Percentiles rank a stretch among this genome's conserved stretches.
Conservation (phyloP, 768 basidiomycete genomes). For the Naganishia friedmannii region DNA sequence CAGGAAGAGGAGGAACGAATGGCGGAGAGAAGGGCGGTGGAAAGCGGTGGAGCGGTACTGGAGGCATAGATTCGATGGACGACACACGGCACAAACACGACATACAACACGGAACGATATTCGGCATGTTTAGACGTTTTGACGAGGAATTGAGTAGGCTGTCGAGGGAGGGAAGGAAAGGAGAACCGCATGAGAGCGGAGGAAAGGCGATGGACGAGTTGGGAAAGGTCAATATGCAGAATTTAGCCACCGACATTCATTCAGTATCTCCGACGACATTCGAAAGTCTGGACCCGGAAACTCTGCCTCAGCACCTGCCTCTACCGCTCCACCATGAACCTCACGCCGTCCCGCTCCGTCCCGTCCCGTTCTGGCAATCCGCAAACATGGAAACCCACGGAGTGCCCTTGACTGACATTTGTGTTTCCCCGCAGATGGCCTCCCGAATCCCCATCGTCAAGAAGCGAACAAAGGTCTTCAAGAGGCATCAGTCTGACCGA, state of each 20-base stretch:
- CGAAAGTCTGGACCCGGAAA: neutral
- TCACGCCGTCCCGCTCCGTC: neutral
- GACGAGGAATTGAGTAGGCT: neutral
- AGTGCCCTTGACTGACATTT: neutral
- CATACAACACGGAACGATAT: neutral
- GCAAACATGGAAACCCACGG: neutral
- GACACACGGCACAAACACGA: too few species aligned
- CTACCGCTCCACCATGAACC: neutral
- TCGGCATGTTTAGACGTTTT: neutral
- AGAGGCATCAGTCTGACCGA: conserved; percentile 99
- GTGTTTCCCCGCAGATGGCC: conserved; percentile 43
- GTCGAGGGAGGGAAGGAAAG: neutral
- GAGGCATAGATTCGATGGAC: neutral
- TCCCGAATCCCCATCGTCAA: conserved; percentile 70
- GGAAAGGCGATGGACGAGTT: neutral
- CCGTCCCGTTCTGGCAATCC: too few species aligned
- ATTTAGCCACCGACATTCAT: neutral
- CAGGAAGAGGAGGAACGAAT: neutral
- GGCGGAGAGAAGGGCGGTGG: neutral
- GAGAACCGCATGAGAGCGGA: neutral
- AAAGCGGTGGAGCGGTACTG: neutral
- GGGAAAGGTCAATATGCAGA: neutral
- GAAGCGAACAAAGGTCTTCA: conserved; percentile 97
- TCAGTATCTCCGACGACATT: neutral
- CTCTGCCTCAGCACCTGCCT: neutral